Evolutionary conservation across 441 rosid genomes (phyloP).

Genomic region (Pelargonium cotyledonis): DNA sequence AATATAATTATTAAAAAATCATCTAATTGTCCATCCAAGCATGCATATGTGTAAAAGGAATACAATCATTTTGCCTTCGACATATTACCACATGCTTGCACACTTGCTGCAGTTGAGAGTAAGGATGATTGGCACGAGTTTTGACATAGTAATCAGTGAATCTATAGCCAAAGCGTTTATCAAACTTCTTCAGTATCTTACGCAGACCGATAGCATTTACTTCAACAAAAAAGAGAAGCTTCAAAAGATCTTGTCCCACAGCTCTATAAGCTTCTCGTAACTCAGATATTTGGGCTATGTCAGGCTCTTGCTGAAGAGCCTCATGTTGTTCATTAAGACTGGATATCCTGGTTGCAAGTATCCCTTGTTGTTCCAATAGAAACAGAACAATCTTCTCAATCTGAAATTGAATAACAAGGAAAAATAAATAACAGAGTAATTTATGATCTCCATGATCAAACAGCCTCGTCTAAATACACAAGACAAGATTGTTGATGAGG

Average conservation of each 20-base stretch:
- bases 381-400: constrained; percentile 92
- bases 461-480: neutral
- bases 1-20: no score
- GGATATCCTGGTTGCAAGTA: constrained; percentile 62
- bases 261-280: constrained; percentile 73
- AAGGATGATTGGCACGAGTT: constrained; percentile 97
- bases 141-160: constrained; percentile 87
- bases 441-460: constrained; percentile 9
- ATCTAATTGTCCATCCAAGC: neutral
- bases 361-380: constrained; percentile 95
- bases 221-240: constrained; percentile 81
- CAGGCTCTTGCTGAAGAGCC: constrained; percentile 59
- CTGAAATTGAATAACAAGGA: constrained; percentile 36
- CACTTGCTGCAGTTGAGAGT: constrained; percentile 96
- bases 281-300: constrained; percentile 49
- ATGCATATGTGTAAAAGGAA: constrained; percentile 4
- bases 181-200: constrained; percentile 91
- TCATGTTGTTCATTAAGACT: constrained; percentile 62
- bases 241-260: constrained; percentile 71
- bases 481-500: neutral
- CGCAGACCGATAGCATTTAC: constrained; percentile 87
- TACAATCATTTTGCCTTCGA: constrained; percentile 8
- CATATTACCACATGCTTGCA: constrained; percentile 91
- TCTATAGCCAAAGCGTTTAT: constrained; percentile 86
- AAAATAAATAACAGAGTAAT: neutral